Percentiles rank a stretch among this genome's conserved stretches.
phyloP scores from a whole-genome alignment of 768 basidiomycete genomes.

The Leccinum fibrillosum region DNA sequence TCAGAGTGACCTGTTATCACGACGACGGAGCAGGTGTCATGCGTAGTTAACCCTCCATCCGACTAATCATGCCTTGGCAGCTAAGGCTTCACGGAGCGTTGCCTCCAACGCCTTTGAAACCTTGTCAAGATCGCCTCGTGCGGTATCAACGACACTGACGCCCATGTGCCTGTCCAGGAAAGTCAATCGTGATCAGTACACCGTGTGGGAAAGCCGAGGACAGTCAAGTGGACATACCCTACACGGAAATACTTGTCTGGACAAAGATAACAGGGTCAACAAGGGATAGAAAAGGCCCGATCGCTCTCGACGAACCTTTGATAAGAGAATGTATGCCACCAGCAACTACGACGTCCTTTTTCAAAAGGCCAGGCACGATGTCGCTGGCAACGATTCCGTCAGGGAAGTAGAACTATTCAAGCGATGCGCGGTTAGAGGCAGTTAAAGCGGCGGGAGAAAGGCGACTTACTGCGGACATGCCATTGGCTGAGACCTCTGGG shows the following conservation, averaged over 20 bases:
- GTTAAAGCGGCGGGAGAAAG: background rate
- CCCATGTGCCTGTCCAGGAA: conserved; percentile 76
- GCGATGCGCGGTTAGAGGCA: background rate
- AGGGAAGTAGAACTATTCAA: conserved; percentile 72
- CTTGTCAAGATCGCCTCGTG: conserved; percentile 73
- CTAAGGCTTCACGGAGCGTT: conserved; percentile 38
- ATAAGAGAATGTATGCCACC: conserved; percentile 83
- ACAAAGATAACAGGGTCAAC: conserved; percentile 7
- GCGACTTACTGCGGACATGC: conserved; percentile 81
- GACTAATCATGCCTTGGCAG: no score
- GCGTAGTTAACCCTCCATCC: no score
- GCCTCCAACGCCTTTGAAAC: conserved; percentile 65
- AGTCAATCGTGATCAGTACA: background rate
- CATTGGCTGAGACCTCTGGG: conserved; percentile 73
- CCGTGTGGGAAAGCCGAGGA: background rate
- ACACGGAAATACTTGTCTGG: conserved; percentile 89
- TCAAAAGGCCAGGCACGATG: conserved; percentile 68
- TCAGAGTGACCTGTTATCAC: background rate
- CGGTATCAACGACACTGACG: conserved; percentile 64
- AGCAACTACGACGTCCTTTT: conserved; percentile 76
- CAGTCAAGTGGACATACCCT: conserved; percentile 46
- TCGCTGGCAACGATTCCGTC: conserved; percentile 75
- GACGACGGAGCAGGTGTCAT: no score
- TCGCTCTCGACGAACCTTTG: conserved; percentile 53
- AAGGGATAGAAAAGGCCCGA: background rate